Percentiles rank a stretch among this genome's conserved stretches.
These are phyloP conservation scores for Miscanthus sacchariflorus DNA, from an alignment of 202 grass and related monocot species.

Conservation along the genomic window DNA sequence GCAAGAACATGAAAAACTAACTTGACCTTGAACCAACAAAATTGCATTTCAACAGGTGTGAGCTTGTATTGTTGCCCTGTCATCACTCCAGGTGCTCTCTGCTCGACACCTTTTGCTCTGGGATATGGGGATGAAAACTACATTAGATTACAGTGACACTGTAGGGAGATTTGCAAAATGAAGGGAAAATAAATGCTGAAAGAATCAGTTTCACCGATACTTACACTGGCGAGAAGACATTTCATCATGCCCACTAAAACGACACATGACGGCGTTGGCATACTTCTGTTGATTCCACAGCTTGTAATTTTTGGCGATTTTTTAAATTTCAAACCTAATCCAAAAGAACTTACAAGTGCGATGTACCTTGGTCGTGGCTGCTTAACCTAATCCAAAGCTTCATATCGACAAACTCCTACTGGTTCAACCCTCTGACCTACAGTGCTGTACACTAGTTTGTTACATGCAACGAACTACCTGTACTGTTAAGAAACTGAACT, in stretches of 20 bases:
- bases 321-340: neutral
- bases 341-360: slow-evolving; percentile 31
- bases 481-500: slow-evolving; percentile 39
- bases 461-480: slow-evolving; percentile 29
- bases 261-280: neutral
- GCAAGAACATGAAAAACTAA: slow-evolving; percentile 14
- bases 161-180: neutral
- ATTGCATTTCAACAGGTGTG: neutral
- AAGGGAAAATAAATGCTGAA: neutral
- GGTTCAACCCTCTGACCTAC: slow-evolving; percentile 25
- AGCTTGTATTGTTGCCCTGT: neutral
- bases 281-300: neutral
- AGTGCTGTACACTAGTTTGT: slow-evolving; percentile 48
- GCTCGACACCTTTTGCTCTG: slow-evolving; percentile 36
- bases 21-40: neutral
- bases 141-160: neutral
- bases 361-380: slow-evolving; percentile 28
- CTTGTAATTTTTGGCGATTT: neutral
- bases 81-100: neutral
- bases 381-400: slow-evolving; percentile 49
- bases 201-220: slow-evolving; percentile 16
- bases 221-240: slow-evolving; percentile 28
- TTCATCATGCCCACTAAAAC: slow-evolving; percentile 12
- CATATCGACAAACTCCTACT: slow-evolving; percentile 51
- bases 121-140: neutral